These are phyloP conservation scores for Kwoniella sp. DNA, from an alignment of 768 basidiomycete species.

Conservation along the genomic window DNA sequence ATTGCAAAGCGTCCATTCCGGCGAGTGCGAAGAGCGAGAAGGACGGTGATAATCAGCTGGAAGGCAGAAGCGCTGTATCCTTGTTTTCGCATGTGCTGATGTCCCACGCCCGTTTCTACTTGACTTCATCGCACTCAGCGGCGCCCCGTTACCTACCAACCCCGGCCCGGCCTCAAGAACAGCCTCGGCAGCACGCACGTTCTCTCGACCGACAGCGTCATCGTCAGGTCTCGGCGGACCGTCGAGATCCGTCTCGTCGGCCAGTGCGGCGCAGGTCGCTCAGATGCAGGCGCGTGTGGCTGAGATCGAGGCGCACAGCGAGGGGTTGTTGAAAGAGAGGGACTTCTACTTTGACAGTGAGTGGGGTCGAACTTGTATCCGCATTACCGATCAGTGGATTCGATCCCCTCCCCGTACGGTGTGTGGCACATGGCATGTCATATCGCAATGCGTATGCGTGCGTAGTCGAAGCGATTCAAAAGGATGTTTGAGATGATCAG, in stretches of 20 bases:
- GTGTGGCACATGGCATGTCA: too few relatives aligned
- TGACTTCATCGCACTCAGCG: neutral
- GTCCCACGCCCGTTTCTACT: too few relatives aligned
- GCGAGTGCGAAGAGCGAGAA: too few relatives aligned
- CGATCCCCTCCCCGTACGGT: too few relatives aligned
- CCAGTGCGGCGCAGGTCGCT: conserved; percentile 64
- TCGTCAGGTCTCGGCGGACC: conserved; percentile 11
- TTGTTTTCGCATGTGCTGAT: too few relatives aligned
- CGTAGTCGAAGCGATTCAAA: too few relatives aligned
- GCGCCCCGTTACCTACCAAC: neutral
- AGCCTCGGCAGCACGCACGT: conserved; percentile 6
- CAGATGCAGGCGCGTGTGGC: conserved; percentile 74
- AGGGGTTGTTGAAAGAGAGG: conserved; percentile 92
- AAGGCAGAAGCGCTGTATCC: too few relatives aligned
- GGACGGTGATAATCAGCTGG: too few relatives aligned
- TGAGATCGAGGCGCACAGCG: conserved; percentile 78
- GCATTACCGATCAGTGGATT: too few relatives aligned
- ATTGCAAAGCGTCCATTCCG: too few relatives aligned
- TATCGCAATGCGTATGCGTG: neutral
- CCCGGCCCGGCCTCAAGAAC: conserved; percentile 14
- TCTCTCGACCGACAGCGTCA: conserved; percentile 11
- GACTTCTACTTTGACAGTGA: conserved; percentile 98
- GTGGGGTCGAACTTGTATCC: conserved; percentile 42
- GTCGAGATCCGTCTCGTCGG: conserved; percentile 38
- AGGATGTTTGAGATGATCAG: too few relatives aligned